phyloP scores from a whole-genome alignment of 805 yeast genomes.

The Monosporozyma aquatica region DNA sequence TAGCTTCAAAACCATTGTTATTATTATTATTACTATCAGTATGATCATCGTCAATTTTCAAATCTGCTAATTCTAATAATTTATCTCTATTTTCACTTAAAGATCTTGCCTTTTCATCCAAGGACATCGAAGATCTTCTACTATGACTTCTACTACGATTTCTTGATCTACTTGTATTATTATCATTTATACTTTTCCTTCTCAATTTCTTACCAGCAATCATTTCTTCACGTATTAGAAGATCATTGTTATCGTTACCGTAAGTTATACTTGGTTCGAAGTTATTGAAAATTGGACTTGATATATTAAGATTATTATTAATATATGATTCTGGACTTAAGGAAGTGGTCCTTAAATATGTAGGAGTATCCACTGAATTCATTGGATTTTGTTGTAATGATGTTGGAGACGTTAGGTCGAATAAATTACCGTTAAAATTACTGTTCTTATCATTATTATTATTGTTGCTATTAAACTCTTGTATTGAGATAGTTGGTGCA shows the following conservation, averaged over 20 bases:
- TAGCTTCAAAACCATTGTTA: not conserved
- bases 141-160: constrained; percentile 9
- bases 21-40: no score
- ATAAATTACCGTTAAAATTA: no score
- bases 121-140: constrained; percentile 14
- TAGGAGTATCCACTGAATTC: no score
- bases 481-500: constrained; percentile 22
- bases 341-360: not conserved
- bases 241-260: constrained; percentile 8
- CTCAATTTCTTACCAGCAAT: constrained; percentile 23
- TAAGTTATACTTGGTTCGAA: no score
- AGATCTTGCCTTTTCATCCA: constrained; percentile 22
- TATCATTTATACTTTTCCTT: constrained; percentile 11
- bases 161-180: constrained; percentile 1
- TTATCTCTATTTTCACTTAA: constrained; percentile 27
- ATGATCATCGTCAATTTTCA: constrained; percentile 6
- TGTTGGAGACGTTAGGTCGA: not conserved
- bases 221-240: constrained; percentile 17
- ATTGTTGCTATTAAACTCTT: constrained; percentile 16
- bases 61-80: constrained; percentile 24
- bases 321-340: constrained; percentile 1
- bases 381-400: not conserved
- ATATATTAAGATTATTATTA: not conserved
- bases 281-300: constrained; percentile 4
- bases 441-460: no score